Evolutionary conservation across 331 rosid genomes (phyloP).

Genomic region (Telfairia occidentalis): DNA sequence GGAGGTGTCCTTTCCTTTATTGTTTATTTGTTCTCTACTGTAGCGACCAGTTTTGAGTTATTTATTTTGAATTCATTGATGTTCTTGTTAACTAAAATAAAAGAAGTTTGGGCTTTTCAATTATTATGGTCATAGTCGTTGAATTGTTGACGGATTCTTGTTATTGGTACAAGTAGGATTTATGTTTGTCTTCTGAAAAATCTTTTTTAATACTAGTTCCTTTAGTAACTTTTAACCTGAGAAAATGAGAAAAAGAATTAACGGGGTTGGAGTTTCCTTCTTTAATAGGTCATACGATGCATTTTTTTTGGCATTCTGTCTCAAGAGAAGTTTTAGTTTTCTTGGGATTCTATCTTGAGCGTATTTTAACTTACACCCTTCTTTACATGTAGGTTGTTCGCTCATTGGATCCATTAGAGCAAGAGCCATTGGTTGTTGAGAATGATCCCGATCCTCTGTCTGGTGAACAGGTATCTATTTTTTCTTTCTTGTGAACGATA

Average conservation of each 20-base stretch:
- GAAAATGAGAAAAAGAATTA: not conserved
- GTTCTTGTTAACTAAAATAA: not conserved
- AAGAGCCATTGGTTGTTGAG: slow-evolving; percentile 69
- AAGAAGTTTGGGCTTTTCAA: not conserved
- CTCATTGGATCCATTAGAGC: slow-evolving; percentile 46
- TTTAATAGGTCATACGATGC: not conserved
- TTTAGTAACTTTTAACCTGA: not conserved
- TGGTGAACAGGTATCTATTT: slow-evolving; percentile 75
- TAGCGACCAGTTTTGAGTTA: not conserved
- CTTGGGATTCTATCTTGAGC: no score
- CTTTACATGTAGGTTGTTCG: slow-evolving; percentile 31
- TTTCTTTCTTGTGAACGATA: not conserved
- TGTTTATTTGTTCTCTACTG: not conserved
- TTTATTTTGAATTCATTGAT: not conserved
- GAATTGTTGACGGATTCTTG: not conserved
- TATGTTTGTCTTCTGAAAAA: not conserved
- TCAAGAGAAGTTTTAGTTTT: not conserved
- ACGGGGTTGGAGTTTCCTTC: not conserved
- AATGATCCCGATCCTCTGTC: slow-evolving; percentile 73
- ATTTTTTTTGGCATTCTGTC: not conserved
- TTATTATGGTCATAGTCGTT: not conserved
- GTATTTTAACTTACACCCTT: not conserved
- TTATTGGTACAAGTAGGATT: not conserved
- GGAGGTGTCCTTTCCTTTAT: not conserved
- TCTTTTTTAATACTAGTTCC: not conserved